Evolutionary conservation across 768 basidiomycete species (phyloP).

Genomic region (Suillus spraguei): DNA sequence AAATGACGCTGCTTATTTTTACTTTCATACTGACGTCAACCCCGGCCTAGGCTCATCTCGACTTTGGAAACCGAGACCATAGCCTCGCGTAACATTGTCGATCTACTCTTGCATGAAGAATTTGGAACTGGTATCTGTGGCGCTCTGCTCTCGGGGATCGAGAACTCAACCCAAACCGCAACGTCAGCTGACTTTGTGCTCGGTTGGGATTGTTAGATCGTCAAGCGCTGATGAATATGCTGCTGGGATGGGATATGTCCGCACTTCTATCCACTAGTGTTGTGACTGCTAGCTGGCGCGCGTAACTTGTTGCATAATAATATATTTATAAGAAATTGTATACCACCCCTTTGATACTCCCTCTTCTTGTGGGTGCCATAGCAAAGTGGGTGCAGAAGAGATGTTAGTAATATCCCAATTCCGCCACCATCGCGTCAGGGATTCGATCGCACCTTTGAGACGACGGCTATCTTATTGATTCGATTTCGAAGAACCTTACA

Average conservation of each 20-base stretch:
- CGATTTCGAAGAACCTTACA: too few species aligned
- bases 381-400: background rate
- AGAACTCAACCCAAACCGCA: conserved; percentile 16
- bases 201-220: conserved; percentile 73
- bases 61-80: conserved; percentile 96
- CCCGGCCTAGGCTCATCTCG: conserved; percentile 63
- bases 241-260: background rate
- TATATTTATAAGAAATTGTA: background rate
- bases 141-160: conserved; percentile 33
- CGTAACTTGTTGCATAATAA: background rate
- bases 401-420: background rate
- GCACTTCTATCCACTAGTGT: background rate
- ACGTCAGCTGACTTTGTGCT: conserved; percentile 51
- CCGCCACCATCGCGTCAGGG: background rate
- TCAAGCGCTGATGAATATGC: background rate
- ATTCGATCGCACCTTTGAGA: background rate
- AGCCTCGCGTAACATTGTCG: conserved; percentile 80
- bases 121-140: conserved; percentile 76
- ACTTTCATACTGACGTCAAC: conserved; percentile 3
- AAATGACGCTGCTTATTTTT: conserved; percentile 8
- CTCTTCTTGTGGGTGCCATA: too few species aligned
- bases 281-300: background rate
- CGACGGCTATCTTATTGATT: background rate
- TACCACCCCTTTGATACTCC: background rate
- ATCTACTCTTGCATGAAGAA: conserved; percentile 72